Conservation (phyloP, 1,284 basidiomycete genomes). For the Malassezia furfur region DNA sequence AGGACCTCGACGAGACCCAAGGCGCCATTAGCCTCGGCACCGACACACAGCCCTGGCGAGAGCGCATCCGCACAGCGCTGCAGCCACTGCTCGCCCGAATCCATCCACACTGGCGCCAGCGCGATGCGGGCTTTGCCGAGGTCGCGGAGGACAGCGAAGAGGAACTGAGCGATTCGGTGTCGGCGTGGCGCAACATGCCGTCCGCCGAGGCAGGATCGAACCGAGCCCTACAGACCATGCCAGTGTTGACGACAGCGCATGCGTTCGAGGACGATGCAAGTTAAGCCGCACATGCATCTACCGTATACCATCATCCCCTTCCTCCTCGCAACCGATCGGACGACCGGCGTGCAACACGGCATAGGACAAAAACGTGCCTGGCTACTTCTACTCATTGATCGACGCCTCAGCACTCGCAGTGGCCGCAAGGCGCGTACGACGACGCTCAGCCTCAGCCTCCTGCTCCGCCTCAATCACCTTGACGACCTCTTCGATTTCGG, state of each 20-base stretch:
- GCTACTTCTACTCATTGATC: slow-evolving; percentile 17
- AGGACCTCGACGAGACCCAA: slow-evolving; percentile 3
- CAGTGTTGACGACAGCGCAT: background rate
- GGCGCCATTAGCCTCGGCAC: slow-evolving; percentile 19
- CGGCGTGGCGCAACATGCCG: too few relatives aligned
- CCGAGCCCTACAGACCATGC: background rate
- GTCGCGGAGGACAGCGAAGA: background rate
- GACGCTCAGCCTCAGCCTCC: slow-evolving; percentile 45
- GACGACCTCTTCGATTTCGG: slow-evolving; percentile 44
- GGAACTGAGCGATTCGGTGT: background rate
- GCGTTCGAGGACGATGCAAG: background rate
- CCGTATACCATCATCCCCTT: too few relatives aligned
- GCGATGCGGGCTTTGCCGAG: too few relatives aligned
- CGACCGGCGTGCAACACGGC: too few relatives aligned
- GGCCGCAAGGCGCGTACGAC: slow-evolving; percentile 40
- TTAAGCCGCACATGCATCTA: too few relatives aligned
- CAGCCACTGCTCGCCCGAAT: background rate
- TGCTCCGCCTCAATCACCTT: slow-evolving; percentile 42
- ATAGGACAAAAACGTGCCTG: too few relatives aligned
- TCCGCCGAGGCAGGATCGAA: too few relatives aligned
- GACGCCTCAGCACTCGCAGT: slow-evolving; percentile 43
- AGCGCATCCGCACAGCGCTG: background rate
- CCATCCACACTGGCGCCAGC: background rate
- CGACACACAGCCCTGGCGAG: background rate
- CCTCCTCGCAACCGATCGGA: too few relatives aligned